Conservation (phyloP, 805 yeast genomes). For the Candida caryicola region DNA sequence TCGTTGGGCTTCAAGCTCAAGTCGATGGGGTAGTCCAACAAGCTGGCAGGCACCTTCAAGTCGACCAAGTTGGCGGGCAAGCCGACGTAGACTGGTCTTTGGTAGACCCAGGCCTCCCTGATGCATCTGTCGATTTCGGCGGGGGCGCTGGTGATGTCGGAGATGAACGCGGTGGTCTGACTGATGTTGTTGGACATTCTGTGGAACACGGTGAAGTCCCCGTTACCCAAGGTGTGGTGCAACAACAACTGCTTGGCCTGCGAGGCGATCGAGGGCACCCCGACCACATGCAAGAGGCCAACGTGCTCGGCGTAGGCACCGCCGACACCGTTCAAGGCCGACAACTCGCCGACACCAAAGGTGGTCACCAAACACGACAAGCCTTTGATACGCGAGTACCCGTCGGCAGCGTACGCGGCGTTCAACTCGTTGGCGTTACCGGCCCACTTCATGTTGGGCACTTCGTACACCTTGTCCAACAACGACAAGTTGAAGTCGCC, state of each 20-base stretch:
- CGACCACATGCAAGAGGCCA: slow-evolving; percentile 33
- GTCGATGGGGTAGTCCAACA: slow-evolving; percentile 29
- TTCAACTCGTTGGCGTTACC: slow-evolving; percentile 36
- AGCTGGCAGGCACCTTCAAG: slow-evolving; percentile 27
- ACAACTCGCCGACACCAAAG: slow-evolving; percentile 35
- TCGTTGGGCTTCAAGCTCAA: slow-evolving; percentile 27
- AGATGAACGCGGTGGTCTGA: slow-evolving; percentile 28
- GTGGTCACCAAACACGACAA: slow-evolving; percentile 31
- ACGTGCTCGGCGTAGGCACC: slow-evolving; percentile 38
- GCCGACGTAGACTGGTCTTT: slow-evolving; percentile 34
- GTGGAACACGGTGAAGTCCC: slow-evolving; percentile 40
- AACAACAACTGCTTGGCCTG: slow-evolving; percentile 38
- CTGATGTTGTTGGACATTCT: slow-evolving; percentile 34
- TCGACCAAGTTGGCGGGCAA: slow-evolving; percentile 37
- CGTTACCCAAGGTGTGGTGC: slow-evolving; percentile 44
- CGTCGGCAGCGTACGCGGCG: slow-evolving; percentile 27
- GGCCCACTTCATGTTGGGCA: slow-evolving; percentile 34
- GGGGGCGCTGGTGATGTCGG: slow-evolving; percentile 27
- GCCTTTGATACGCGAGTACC: slow-evolving; percentile 26
- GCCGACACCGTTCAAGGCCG: slow-evolving; percentile 35
- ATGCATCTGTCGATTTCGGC: slow-evolving; percentile 33
- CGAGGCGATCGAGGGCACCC: slow-evolving; percentile 32
- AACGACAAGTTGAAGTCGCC: slow-evolving; percentile 35
- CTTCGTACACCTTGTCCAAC: slow-evolving; percentile 32
- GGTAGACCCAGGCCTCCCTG: slow-evolving; percentile 31